Evolutionary conservation across 495 filamentous ascomycete species (phyloP), one percentile per base, ranked within the genome.

Genomic region (Emericellopsis terricola): DNA sequence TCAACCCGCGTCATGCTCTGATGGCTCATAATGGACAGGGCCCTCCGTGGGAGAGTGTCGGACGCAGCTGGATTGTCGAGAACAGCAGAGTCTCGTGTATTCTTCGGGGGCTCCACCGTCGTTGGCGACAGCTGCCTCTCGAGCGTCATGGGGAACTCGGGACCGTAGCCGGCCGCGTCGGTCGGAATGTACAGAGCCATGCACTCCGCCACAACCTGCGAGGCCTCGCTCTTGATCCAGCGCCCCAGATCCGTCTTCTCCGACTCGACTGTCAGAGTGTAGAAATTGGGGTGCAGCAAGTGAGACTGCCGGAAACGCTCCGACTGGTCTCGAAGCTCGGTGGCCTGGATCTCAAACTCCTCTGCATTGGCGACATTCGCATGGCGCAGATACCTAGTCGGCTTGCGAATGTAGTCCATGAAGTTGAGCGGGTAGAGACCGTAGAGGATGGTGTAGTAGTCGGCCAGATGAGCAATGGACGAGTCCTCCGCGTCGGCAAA

Each of bases 381-480:
- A 42, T 73, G 66, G 26, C 76, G 68, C 2, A 84, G 53, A 38
- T 73, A 81, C 43, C 71, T 65, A 23, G 78, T 67, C 2, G 78
- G 78, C 42, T 84, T 81, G 16, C 77, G 62, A 29, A 84, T 75
- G 52, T 79, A 84, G 41, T 69, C 69, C 59, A 76, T 66, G 47
- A 84, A 76, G 46, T 81, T 81, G 38, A 81, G 67, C n/a, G 78
- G 78, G 40, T 83, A 84, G 7, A 84, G 56, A 9, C 78, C 78
- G 39, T 84, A 84, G 2, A 84, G 56, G 28, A 79, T 71, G 7
- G 83, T 71, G 64, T 94, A 73, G 64, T 93, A 68, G 45, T 83
- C 50, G 44, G 74, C 43, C 44, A 94, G 48, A 49, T 89, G 56
- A 44, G 81, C 80, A 27, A 78, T 57, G 38, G 75, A 52, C 44